Evolutionary conservation across 139 green algal genomes (phyloP).

Genomic region (Coelastrella sp.): DNA sequence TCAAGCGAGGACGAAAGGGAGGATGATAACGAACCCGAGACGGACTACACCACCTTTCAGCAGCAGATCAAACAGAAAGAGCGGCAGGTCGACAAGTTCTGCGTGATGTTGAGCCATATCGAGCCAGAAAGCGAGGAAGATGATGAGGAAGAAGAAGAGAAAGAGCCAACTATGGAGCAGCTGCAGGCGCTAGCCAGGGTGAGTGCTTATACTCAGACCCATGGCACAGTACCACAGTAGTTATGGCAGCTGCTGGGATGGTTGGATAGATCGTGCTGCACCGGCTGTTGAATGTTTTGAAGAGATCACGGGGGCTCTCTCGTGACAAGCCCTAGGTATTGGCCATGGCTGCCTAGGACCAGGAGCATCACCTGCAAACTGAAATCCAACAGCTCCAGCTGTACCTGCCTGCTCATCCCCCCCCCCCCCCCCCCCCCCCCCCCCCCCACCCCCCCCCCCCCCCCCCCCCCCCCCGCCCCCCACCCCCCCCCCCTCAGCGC

Average conservation of each 20-base stretch:
- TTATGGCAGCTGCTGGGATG: background rate
- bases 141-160: constrained; percentile 15
- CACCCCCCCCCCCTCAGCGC: no score
- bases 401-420: no score
- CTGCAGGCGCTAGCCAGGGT: constrained; percentile 7
- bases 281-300: no score
- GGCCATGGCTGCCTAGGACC: no score
- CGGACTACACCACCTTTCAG: background rate
- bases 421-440: no score
- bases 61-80: background rate
- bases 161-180: background rate
- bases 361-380: no score
- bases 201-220: background rate
- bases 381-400: no score
- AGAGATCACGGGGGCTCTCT: no score
- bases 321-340: no score
- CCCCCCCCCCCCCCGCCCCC: no score
- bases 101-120: background rate
- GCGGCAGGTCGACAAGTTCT: constrained; percentile 19
- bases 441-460: no score
- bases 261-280: background rate
- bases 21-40: background rate
- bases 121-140: background rate
- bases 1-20: background rate
- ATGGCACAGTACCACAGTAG: no score